Evolutionary conservation across 2,329 filamentous ascomycete genomes (phyloP).

Genomic region (Emericellopsis atlantica): DNA sequence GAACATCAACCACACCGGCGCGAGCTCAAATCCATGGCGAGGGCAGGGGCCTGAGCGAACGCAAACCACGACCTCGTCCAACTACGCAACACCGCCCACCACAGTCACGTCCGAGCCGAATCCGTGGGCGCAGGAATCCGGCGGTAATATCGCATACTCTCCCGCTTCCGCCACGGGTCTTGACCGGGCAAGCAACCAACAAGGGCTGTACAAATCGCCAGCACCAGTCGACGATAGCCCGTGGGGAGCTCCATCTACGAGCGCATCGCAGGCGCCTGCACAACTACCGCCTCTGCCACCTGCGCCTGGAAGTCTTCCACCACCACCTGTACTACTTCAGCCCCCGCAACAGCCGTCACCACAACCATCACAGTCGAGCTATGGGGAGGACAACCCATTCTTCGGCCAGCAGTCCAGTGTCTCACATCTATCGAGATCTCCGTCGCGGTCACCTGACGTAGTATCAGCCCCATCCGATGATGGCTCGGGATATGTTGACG

Average conservation of each 20-base stretch:
- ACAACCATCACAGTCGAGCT: neutral
- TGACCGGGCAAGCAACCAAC: too few species aligned
- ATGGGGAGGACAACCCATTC: neutral
- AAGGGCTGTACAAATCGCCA: neutral
- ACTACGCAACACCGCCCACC: conserved; percentile 1
- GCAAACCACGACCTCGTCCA: neutral
- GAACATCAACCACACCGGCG: neutral
- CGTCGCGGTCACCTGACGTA: conserved; percentile 7
- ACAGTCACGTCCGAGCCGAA: neutral
- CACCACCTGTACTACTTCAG: neutral
- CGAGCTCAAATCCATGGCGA: conserved; percentile 1
- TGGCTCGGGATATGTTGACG: conserved; percentile 23
- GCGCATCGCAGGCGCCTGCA: neutral
- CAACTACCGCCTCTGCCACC: neutral
- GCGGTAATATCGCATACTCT: neutral
- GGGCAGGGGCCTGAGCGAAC: neutral
- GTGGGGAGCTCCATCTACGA: conserved; percentile 2
- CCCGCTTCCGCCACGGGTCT: neutral
- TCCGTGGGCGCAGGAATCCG: neutral
- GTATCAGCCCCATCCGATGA: conserved; percentile 23
- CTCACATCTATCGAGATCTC: conserved; percentile 2
- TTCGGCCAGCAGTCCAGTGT: neutral
- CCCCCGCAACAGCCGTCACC: neutral
- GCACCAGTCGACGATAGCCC: conserved; percentile 1
- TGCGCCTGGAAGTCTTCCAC: neutral